Conservation (phyloP, 345 rosid genomes). For the Fremontodendron californicum region DNA sequence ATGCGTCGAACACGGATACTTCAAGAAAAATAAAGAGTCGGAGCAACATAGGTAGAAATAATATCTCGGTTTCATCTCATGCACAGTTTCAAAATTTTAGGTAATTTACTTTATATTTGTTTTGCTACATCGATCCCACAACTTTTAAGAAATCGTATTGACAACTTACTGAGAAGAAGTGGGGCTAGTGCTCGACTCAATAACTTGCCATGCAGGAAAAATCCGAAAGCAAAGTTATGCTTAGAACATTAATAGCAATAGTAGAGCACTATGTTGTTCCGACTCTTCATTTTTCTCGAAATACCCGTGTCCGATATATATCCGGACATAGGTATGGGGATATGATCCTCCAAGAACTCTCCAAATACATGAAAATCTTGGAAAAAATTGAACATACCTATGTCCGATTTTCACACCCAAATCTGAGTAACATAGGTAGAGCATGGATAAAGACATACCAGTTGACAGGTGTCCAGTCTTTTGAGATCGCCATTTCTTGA, state of each 20-base stretch:
- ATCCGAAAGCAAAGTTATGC: background rate
- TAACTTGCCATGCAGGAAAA: background rate
- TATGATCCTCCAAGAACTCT: too few species aligned
- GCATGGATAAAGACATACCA: slow-evolving; percentile 42
- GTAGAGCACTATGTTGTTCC: too few species aligned
- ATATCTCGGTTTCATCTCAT: background rate
- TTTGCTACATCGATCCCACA: background rate
- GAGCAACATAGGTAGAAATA: background rate
- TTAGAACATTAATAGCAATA: slow-evolving; percentile 1
- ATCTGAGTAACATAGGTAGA: too few species aligned
- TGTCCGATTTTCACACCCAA: too few species aligned
- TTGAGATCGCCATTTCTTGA: slow-evolving; percentile 74
- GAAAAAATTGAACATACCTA: too few species aligned
- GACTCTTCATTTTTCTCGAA: too few species aligned
- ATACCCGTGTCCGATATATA: too few species aligned
- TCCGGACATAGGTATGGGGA: too few species aligned
- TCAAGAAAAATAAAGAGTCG: background rate
- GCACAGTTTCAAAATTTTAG: background rate
- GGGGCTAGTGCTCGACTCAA: background rate
- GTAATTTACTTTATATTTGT: background rate
- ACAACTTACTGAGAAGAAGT: background rate
- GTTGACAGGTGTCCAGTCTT: slow-evolving; percentile 78
- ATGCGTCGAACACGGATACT: background rate
- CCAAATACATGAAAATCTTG: too few species aligned
- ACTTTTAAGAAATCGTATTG: background rate